Conservation (phyloP, 495 filamentous ascomycete genomes). For the Neurospora tetraspora region DNA sequence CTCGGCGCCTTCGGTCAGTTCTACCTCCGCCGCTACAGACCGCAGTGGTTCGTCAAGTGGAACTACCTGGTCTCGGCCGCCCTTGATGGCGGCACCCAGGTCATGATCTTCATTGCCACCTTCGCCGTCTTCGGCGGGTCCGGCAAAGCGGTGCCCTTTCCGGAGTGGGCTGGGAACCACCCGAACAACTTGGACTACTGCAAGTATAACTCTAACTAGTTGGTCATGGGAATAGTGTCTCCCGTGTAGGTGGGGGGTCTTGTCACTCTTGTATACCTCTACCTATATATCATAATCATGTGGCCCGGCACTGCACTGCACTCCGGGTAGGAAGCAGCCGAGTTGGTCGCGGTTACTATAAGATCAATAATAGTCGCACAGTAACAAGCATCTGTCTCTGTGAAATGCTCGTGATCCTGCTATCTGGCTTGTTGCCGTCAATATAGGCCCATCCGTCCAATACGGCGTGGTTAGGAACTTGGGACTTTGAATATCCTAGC, state of each 20-base stretch:
- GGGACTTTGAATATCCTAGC: too few relatives aligned
- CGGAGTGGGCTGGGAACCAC: slow-evolving; percentile 45
- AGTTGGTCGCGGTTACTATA: too few relatives aligned
- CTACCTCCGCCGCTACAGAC: slow-evolving; percentile 40
- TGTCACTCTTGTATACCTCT: too few relatives aligned
- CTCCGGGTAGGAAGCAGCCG: too few relatives aligned
- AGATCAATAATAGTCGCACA: too few relatives aligned
- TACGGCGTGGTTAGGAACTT: too few relatives aligned
- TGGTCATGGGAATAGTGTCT: not conserved
- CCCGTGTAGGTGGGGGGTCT: not conserved
- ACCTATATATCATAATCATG: too few relatives aligned
- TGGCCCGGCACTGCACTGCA: too few relatives aligned
- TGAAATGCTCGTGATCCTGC: too few relatives aligned
- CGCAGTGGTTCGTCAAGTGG: slow-evolving; percentile 46
- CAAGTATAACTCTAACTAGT: not conserved
- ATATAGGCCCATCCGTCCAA: too few relatives aligned
- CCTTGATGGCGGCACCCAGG: slow-evolving; percentile 43
- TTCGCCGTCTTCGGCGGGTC: slow-evolving; percentile 49
- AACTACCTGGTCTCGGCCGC: slow-evolving; percentile 47
- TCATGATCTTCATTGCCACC: slow-evolving; percentile 45
- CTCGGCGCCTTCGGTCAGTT: slow-evolving; percentile 41
- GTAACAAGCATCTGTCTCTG: too few relatives aligned
- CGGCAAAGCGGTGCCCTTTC: slow-evolving; percentile 25
- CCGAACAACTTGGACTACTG: not conserved
- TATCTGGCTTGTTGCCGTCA: too few relatives aligned